Base-by-base conservation (phyloP, 2,329 filamentous ascomycete genomes). In the Sporothrix dimorphospora region DNA sequence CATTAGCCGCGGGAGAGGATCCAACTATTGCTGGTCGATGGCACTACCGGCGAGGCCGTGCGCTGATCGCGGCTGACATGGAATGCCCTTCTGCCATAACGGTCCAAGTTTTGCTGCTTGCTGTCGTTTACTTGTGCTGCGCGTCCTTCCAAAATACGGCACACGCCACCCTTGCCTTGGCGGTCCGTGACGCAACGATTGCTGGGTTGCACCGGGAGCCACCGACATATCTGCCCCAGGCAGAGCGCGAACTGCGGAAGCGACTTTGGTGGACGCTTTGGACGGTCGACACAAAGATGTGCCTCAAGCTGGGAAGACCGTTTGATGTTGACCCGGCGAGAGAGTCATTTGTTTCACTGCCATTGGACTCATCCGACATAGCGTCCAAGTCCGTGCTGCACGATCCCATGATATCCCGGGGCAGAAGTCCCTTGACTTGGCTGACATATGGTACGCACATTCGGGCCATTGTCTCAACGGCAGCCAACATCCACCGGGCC, bases 221-320 rank as follows among this genome's bases (percentile, higher is more conserved):
- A 0, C 78, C 81, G 0, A 71, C 73, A 9, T 73, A 77, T 65
- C 72, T 84, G 66, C 77, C 82, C 0, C 73, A 71, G 4, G 67
- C 72, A 0, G 77, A 83, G 66, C 75, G 80, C 21, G 85, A 87
- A 74, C 76, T 86, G 72, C 82, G 83, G 4, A 85, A 82, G 74
- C 80, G 85, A 0, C 73, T 88, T 14, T 89, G 86, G 86, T 88
- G 85, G 85, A 78, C 77, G 0, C 75, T 89, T 1, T 87, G 83
- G 75, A 78, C 80, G 0, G 76, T 87, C 19, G 87, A 88, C 68
- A 81, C 78, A 72, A 85, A 85, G 75, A 81, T 78, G 2, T 80
- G 80, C 72, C 82, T 83, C 78, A 84, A 85, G 72, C 79, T 86
- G 1, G 85, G 85, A 3, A 82, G 85, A 0, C 84, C 84, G 0